Conservation (phyloP, 2,329 filamentous ascomycete species). For the Stagonosporopsis rhizophila region DNA sequence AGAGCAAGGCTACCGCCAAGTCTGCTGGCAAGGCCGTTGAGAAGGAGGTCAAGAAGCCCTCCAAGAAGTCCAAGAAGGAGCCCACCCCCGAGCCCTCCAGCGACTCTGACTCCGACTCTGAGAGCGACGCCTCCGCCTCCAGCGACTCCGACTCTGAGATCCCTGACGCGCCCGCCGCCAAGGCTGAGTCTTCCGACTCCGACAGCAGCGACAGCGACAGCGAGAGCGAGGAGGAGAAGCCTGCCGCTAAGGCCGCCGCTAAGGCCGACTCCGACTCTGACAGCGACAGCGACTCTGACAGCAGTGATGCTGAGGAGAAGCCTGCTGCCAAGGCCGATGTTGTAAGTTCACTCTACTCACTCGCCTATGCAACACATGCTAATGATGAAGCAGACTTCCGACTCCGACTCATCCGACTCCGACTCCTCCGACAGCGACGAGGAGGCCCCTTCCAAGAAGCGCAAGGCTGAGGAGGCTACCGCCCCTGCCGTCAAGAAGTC, state of each 20-base stretch:
- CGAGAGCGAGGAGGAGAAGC: slow-evolving; percentile 38
- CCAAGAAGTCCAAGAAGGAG: slow-evolving; percentile 59
- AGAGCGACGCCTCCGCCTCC: slow-evolving; percentile 31
- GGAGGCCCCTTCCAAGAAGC: slow-evolving; percentile 69
- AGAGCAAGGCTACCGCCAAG: slow-evolving; percentile 73
- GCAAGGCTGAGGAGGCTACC: slow-evolving; percentile 63
- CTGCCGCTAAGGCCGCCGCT: slow-evolving; percentile 21
- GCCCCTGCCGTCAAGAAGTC: slow-evolving; percentile 72
- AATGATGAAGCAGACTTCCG: slow-evolving; percentile 39
- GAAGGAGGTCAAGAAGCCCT: slow-evolving; percentile 59
- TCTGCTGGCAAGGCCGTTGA: slow-evolving; percentile 45
- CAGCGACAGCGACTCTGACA: slow-evolving; percentile 35
- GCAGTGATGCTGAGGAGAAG: slow-evolving; percentile 26
- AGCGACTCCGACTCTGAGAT: slow-evolving; percentile 46
- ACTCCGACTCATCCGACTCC: slow-evolving; percentile 44
- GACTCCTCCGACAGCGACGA: slow-evolving; percentile 42
- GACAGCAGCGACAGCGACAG: slow-evolving; percentile 35
- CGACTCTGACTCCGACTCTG: slow-evolving; percentile 38
- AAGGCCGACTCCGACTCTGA: slow-evolving; percentile 46
- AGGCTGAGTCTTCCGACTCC: slow-evolving; percentile 49
- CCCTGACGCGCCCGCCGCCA: slow-evolving; percentile 41
- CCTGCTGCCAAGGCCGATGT: slow-evolving; percentile 30
- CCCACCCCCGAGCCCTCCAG: slow-evolving; percentile 54
- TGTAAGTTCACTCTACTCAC: slow-evolving; percentile 18
- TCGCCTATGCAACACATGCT: slow-evolving; percentile 12